phyloP scores from a whole-genome alignment of 2,329 filamentous ascomycete species.

The Didymosphaeria variabile region DNA sequence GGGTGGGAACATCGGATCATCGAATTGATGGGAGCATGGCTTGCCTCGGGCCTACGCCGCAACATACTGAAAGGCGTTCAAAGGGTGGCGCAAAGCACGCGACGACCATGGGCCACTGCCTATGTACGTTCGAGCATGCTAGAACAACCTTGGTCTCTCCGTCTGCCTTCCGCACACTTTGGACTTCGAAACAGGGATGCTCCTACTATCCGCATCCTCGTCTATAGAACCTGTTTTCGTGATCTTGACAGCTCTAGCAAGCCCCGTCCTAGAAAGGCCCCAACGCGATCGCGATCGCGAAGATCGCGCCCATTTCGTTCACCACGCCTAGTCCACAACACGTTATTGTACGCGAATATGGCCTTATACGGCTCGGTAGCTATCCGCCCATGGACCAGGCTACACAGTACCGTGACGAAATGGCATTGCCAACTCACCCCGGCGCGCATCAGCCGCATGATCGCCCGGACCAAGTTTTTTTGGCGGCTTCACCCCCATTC shows the following conservation, averaged over 20 bases:
- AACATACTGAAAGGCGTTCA: background rate
- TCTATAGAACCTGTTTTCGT: background rate
- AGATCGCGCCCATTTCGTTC: background rate
- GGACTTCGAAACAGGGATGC: background rate
- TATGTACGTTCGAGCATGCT: no score
- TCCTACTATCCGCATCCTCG: background rate
- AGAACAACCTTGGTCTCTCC: background rate
- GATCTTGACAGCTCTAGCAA: background rate
- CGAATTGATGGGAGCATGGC: no score
- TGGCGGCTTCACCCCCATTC: conserved; percentile 20
- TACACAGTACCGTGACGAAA: conserved; percentile 15
- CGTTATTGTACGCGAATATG: background rate
- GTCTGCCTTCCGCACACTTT: background rate
- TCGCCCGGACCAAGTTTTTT: conserved; percentile 25
- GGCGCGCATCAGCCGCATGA: conserved; percentile 3
- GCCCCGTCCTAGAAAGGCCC: background rate
- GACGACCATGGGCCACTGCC: background rate
- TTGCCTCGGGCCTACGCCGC: background rate
- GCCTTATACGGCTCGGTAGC: background rate
- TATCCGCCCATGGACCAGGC: background rate
- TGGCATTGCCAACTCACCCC: conserved; percentile 16
- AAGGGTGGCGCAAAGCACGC: background rate
- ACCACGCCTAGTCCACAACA: background rate
- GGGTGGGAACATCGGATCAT: background rate
- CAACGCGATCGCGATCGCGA: background rate